A percentile compares a stretch with the other conserved stretches of the same genome.
Conservation (phyloP, 108 stramenopile genomes). For the Nitzschia sp. region DNA sequence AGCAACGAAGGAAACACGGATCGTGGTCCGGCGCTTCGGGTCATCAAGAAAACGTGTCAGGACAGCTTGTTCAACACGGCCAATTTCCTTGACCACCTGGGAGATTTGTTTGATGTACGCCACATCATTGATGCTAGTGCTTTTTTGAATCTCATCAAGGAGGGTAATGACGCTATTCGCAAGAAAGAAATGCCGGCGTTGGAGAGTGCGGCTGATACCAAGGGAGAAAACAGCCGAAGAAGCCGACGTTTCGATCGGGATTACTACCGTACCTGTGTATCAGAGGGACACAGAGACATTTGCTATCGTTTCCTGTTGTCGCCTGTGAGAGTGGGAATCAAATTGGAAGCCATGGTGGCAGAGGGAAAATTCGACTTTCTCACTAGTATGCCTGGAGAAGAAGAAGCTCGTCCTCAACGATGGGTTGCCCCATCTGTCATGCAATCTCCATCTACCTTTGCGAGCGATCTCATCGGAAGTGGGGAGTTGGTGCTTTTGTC, state of each 20-base stretch:
- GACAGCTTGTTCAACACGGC: constrained; percentile 70
- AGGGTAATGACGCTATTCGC: constrained; percentile 82
- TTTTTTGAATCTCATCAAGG: constrained; percentile 76
- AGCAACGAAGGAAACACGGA: constrained; percentile 31
- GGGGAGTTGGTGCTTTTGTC: constrained; percentile 78
- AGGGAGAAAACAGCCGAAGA: constrained; percentile 52
- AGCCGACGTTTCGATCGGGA: constrained; percentile 82
- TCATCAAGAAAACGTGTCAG: constrained; percentile 61
- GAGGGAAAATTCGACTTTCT: constrained; percentile 63
- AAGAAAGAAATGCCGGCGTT: constrained; percentile 50
- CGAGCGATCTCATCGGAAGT: constrained; percentile 73
- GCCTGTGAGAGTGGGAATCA: constrained; percentile 78
- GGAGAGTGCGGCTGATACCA: constrained; percentile 25
- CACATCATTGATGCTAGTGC: constrained; percentile 74
- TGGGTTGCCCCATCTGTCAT: constrained; percentile 73
- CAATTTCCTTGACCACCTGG: constrained; percentile 59
- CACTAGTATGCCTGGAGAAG: constrained; percentile 68
- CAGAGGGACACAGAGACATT: constrained; percentile 73
- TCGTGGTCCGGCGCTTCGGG: constrained; percentile 42
- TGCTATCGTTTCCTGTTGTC: constrained; percentile 75
- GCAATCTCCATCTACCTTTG: constrained; percentile 61
- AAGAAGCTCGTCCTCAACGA: constrained; percentile 52
- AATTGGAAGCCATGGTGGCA: constrained; percentile 67
- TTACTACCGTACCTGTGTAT: constrained; percentile 80
- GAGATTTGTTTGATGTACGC: constrained; percentile 56